Conservation (phyloP, 129 eudicot species). For the Flaveria ramosissima region DNA sequence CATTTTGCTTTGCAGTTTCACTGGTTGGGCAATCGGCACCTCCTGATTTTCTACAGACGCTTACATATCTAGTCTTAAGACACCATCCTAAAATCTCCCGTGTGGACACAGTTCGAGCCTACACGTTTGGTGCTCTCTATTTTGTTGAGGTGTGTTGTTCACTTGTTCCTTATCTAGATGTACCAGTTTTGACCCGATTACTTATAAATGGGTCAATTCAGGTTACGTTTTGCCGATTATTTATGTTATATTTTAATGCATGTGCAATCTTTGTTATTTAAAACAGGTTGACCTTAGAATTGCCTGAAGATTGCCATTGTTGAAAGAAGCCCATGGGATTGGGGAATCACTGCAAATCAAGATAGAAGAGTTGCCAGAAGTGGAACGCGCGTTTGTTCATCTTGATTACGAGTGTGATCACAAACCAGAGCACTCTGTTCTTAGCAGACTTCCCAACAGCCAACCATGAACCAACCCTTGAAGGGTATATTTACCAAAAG, state of each 20-base stretch:
- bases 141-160: conserved; percentile 59
- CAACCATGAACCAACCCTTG: conserved; percentile 38
- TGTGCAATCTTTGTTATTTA: neutral
- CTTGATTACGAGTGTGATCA: conserved; percentile 82
- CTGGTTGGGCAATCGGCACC: conserved; percentile 73
- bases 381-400: conserved; percentile 77
- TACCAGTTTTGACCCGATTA: neutral
- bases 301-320: conserved; percentile 71
- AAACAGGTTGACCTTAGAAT: conserved; percentile 67
- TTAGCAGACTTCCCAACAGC: conserved; percentile 54
- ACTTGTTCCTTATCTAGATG: neutral
- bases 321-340: conserved; percentile 70
- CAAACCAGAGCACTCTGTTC: conserved; percentile 76
- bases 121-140: conserved; percentile 77
- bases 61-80: conserved; percentile 62
- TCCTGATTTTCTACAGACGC: conserved; percentile 73
- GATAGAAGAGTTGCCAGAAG: conserved; percentile 78
- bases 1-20: conserved; percentile 45
- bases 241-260: neutral
- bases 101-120: conserved; percentile 75
- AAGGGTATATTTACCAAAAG: conserved; percentile 5
- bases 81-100: conserved; percentile 64
- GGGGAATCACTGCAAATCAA: conserved; percentile 70
- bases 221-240: too few relatives aligned
- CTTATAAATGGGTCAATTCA: neutral